phyloP scores from a whole-genome alignment of 306 rosid species.

The Glycine tomentella region DNA sequence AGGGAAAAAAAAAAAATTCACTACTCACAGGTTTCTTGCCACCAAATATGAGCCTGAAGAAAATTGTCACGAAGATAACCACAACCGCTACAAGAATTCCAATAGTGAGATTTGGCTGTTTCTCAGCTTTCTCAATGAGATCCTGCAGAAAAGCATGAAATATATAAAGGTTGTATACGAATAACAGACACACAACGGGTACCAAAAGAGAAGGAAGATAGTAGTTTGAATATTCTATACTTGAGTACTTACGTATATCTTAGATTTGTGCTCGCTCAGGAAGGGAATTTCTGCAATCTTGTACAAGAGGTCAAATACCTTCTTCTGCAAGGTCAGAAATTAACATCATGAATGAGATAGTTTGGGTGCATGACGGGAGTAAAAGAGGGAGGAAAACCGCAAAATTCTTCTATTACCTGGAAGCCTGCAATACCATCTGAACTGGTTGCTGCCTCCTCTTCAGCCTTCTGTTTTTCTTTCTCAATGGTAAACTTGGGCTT shows the following conservation, averaged over 20 bases:
- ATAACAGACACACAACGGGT: neutral
- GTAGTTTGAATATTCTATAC: neutral
- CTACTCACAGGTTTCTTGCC: constrained; percentile 77
- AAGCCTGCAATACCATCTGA: constrained; percentile 65
- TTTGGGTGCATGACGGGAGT: neutral
- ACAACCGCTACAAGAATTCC: constrained; percentile 68
- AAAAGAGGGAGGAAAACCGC: neutral
- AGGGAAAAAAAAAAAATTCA: neutral
- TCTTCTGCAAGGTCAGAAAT: constrained; percentile 71
- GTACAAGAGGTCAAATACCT: constrained; percentile 84
- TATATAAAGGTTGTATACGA: constrained; percentile 24
- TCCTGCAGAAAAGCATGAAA: constrained; percentile 62
- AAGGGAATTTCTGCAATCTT: constrained; percentile 84
- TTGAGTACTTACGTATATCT: constrained; percentile 68
- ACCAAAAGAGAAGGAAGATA: constrained; percentile 6
- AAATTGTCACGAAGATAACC: constrained; percentile 62
- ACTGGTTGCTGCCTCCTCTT: constrained; percentile 52
- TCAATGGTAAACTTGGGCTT: constrained; percentile 83
- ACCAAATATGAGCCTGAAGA: constrained; percentile 74
- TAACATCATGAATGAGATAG: constrained; percentile 9
- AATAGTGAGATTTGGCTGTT: constrained; percentile 82
- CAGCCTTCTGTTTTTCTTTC: constrained; percentile 88
- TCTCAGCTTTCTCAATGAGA: constrained; percentile 84
- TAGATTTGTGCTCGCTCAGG: constrained; percentile 63
- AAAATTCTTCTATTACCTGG: constrained; percentile 57